Base-by-base conservation (phyloP, 352 stramenopile genomes). In the Globisporangium spinosum region DNA sequence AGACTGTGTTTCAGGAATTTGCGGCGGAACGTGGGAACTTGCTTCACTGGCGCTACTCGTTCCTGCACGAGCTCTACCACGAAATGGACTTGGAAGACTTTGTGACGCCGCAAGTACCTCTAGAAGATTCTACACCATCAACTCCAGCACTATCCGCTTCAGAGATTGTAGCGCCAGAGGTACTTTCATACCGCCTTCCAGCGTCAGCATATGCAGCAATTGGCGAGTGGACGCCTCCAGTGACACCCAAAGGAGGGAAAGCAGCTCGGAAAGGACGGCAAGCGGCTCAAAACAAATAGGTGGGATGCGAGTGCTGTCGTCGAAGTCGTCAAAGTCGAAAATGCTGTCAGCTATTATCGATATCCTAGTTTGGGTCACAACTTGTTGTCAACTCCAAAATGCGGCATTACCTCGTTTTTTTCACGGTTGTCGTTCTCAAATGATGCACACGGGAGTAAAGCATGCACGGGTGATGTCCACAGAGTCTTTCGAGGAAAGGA, bases 51-150 rank as follows among this genome's bases (percentile, higher is more conserved):
- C 68, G 64, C 12, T 68, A 67, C 35, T 86, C 78, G 49, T 72
- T 77, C 27, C 60, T 89, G 47, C 75, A 83, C 49, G 58, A 81
- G 23, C 62, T 86, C 17, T 76, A 70, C 55, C 69, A 71, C 38
- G 64, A 65, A 5, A 80, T 86, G 75, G 77, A 85, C 59, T 43
- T 82, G 10, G 66, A n/a, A 25, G 53, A 58, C 53, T 35, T 58
- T 58, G 53, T 58, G 53, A 20, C 53, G 1, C 23, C 53, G 13
- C 1, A 58, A 20, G 13, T n/a, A 47, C 15, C 13, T 47, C 13
- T 5, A n/a, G 40, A n/a, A 5, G 40, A n/a, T n/a, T n/a, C n/a
- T n/a, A n/a, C n/a, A n/a, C n/a, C n/a, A n/a, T n/a, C n/a, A n/a
- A n/a, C n/a, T n/a, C n/a, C n/a, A n/a, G n/a, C n/a, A n/a, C n/a